These are phyloP conservation scores for Plasmodium sp. DNA, from an alignment of 169 alveolate species.

Conservation along the genomic window DNA sequence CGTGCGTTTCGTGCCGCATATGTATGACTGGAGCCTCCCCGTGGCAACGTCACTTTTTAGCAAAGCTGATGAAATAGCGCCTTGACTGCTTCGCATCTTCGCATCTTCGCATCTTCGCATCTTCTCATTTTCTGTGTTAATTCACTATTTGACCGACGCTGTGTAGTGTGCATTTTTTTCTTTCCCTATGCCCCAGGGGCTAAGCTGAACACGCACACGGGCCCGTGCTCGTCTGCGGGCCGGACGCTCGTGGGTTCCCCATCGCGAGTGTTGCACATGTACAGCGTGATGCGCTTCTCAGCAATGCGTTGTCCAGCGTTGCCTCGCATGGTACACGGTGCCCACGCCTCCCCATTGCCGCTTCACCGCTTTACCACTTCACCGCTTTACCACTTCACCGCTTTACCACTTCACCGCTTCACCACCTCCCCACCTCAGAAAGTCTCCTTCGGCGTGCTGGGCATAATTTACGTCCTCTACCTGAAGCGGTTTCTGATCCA, in stretches of 20 bases:
- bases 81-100: not conserved
- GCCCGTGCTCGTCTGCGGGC: not conserved
- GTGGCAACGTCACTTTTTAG: not conserved
- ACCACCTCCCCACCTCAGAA: not conserved
- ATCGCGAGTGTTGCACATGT: not conserved
- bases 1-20: not conserved
- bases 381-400: not conserved
- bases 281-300: not conserved
- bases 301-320: not conserved
- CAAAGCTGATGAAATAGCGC: not conserved
- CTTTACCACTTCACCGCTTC: not conserved
- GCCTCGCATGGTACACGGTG: not conserved
- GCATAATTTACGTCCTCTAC: slow-evolving; percentile 61
- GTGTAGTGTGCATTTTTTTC: not conserved
- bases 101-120: not conserved
- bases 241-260: not conserved
- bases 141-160: not conserved
- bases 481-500: slow-evolving; percentile 52
- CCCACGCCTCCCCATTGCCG: not conserved
- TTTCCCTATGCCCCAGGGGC: not conserved
- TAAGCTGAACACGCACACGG: not conserved
- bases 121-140: not conserved
- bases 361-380: not conserved
- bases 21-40: not conserved
- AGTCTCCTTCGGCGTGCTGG: slow-evolving; percentile 73